Base-by-base conservation (phyloP, 2,329 filamentous ascomycete species). In the Scedosporium apiospermum region DNA sequence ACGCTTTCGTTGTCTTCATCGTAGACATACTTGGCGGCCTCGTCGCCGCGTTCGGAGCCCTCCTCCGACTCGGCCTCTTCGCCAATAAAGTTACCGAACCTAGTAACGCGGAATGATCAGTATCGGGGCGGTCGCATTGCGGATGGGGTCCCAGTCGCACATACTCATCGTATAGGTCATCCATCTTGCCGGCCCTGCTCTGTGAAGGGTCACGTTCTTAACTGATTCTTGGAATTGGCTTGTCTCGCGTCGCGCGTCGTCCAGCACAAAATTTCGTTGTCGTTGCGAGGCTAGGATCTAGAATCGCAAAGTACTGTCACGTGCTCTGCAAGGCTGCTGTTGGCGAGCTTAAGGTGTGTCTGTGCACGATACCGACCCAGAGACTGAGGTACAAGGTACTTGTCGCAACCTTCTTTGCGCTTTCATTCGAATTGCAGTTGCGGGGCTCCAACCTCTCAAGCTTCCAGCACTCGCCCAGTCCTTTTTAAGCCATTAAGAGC, bases 81-180 rank as follows among this genome's bases (percentile, higher is more conserved):
- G 72, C 95, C 95, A 73, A 98, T 96, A 77, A 95, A 98, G 80
- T 98, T 98, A 72, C 93, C 93, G 78, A 98, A 98, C 81, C 91
- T 96, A 58, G 12, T 23, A 23, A 34, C 60, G 18, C 53, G 10
- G 4, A n/a, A 58, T 58, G 30, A 23, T 62, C 49, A 62, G 61
- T 34, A 55, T 58, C 16, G 38, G 21, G 6, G 26, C 2, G 21
- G 27, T 38, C n/a, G 27, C 18, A 21, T 57, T 41, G 12, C 14
- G 23, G 9, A 5, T 2, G n/a, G 26, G 21, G 21, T 61, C 55
- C 30, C 38, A 61, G 63, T 41, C 1, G 9, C 34, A 64, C 78
- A 66, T 79, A 96, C 91, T 98, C 93, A 79, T 98, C 93, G 75
- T 98, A 97, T 69, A 97, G 87, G 77, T 97, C 93, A 80, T 97